Evolutionary conservation across 2,329 filamentous ascomycete genomes (phyloP), one percentile per base, ranked within the genome.

Genomic region (Colletotrichum sidae): DNA sequence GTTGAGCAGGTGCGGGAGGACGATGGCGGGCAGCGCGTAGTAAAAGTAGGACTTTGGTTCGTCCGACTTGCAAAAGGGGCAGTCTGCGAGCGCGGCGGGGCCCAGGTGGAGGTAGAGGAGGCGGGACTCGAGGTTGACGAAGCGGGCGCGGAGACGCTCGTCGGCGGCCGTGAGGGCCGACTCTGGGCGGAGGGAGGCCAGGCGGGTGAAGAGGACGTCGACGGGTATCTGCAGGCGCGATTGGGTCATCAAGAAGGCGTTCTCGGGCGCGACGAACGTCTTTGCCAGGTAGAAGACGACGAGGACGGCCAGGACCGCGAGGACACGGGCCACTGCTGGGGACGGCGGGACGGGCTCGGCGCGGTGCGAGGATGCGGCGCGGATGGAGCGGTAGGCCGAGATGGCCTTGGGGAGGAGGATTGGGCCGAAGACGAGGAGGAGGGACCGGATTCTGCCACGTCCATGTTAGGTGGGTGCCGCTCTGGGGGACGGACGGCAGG

Each of bases 51-150:
- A 88, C 42, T 81, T 82, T 6, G 88, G 84, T 52, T 92, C 88
- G 64, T 92, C 89, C n/a, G 87, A 79, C 55, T 81, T 83, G 84
- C 94, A 97, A 80, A 97, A 97, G n/a, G 88, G 85, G 76, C 94
- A 98, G 64, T 88, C 83, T 25, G 89, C 83, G 42, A 98, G 76
- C 8, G 90, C 88, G 39, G 87, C 83, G 0, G 94, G 92, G 2
- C 96, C 96, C 78, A 89, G 96, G 65, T 91, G 89, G 56, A 96
- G 84, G 79, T 97, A 98, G 8, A 97, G 83, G 65, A 96, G 85
- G 58, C 92, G 86, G 52, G 90, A 91, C 69, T 93, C 89, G 58
- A 90, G 80, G 66, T 86, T 90, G 70, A 88, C 85, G 73, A 98
- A 89, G 71, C 90, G 90, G 34, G 81, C 79, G 56, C 88, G 86